These are phyloP conservation scores for Chlorella sorokiniana DNA, from an alignment of 139 green algal species.

Conservation along the genomic window DNA sequence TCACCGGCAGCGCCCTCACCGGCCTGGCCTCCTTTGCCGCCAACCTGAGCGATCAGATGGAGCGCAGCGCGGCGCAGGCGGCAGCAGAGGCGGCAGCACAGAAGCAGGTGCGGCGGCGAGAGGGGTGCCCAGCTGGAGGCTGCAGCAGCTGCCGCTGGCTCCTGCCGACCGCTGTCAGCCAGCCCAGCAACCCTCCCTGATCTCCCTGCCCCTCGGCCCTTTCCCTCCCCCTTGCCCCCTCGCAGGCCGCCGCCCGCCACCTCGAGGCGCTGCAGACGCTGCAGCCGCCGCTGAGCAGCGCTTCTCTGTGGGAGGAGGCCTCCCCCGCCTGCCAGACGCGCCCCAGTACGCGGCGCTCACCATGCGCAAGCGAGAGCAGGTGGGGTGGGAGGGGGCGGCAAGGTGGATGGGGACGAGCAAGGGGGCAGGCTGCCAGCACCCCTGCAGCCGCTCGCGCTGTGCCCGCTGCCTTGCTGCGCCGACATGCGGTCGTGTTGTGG, in stretches of 20 bases:
- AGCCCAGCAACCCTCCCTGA: too few species aligned
- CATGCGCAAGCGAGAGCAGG: conserved; percentile 18
- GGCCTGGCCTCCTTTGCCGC: conserved; percentile 18
- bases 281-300: conserved; percentile 24
- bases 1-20: conserved; percentile 20
- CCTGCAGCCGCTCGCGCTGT: too few species aligned
- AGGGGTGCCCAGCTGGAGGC: too few species aligned
- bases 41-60: conserved; percentile 4
- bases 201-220: background rate
- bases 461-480: background rate
- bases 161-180: too few species aligned
- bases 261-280: conserved; percentile 48
- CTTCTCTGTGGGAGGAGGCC: conserved; percentile 27
- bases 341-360: conserved; percentile 28
- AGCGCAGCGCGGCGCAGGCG: conserved; percentile 5
- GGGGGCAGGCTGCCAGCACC: too few species aligned
- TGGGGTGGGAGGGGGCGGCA: background rate
- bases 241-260: conserved; percentile 34
- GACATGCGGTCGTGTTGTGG: background rate
- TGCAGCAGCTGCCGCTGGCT: too few species aligned
- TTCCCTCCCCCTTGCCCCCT: too few species aligned
- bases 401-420: too few species aligned
- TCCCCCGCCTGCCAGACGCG: background rate
- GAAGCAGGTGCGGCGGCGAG: background rate
- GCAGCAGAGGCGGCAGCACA: conserved; percentile 11